These are phyloP conservation scores for Sporothrix pseudoabietina DNA, from an alignment of 2,329 filamentous ascomycete species.

Conservation along the genomic window DNA sequence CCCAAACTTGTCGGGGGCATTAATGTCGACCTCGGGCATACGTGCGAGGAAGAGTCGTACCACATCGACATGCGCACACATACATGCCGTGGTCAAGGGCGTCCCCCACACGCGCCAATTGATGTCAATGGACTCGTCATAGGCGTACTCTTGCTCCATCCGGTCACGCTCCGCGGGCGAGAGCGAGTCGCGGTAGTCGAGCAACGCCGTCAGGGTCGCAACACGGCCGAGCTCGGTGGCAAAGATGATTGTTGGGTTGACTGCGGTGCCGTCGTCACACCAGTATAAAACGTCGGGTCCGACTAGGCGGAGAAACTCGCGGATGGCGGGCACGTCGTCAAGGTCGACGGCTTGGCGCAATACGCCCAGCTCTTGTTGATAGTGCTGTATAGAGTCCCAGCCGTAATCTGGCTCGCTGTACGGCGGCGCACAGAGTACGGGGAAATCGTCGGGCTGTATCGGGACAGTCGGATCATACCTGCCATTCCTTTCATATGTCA, in stretches of 20 bases:
- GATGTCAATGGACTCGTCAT: neutral
- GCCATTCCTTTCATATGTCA: neutral
- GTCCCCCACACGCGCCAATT: neutral
- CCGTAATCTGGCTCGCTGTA: neutral
- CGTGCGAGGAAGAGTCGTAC: neutral
- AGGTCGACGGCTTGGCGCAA: neutral
- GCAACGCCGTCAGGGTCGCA: neutral
- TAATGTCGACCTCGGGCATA: neutral
- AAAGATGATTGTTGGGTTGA: conserved; percentile 3
- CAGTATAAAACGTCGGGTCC: neutral
- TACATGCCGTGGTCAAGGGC: neutral
- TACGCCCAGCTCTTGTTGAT: neutral
- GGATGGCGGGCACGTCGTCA: conserved; percentile 14
- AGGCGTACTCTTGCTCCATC: neutral
- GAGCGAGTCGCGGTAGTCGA: conserved; percentile 17
- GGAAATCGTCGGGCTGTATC: conserved; percentile 8
- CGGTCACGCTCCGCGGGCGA: conserved; percentile 3
- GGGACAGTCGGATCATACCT: neutral
- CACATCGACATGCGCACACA: neutral
- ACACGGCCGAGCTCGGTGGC: conserved; percentile 3
- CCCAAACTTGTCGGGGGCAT: neutral
- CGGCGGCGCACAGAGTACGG: neutral
- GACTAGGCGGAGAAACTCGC: conserved; percentile 4
- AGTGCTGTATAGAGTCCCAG: neutral
- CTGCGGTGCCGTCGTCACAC: neutral